Evolutionary conservation across 129 eudicot genomes (phyloP).

Genomic region (Sambucus nigra): DNA sequence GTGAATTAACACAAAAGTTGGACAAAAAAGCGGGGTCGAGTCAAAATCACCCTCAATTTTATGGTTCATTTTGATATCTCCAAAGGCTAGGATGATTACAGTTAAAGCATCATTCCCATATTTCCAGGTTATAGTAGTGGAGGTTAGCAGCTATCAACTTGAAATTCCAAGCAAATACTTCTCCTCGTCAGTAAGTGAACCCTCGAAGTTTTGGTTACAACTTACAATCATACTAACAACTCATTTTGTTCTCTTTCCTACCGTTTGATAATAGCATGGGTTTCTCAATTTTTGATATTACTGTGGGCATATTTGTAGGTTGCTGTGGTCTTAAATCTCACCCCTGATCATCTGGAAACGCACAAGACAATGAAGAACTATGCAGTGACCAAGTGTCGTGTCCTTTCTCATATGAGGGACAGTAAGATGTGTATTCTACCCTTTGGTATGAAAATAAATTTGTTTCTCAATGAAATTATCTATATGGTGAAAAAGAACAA

Average conservation of each 20-base stretch:
- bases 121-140: slow-evolving; percentile 16
- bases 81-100: background rate
- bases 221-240: background rate
- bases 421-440: slow-evolving; percentile 8
- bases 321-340: slow-evolving; percentile 20
- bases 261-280: no score
- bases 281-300: background rate
- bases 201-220: background rate
- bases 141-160: slow-evolving; percentile 19
- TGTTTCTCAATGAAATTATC: background rate
- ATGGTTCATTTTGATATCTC: background rate
- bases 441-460: slow-evolving; percentile 2
- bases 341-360: slow-evolving; percentile 19
- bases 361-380: slow-evolving; percentile 17
- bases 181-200: slow-evolving; percentile 13
- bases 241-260: no score
- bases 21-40: no score
- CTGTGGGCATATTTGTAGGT: background rate
- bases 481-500: no score
- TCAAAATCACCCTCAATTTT: background rate
- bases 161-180: slow-evolving; percentile 19
- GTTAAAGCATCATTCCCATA: background rate
- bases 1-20: no score
- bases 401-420: slow-evolving; percentile 11
- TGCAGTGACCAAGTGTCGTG: slow-evolving; percentile 10